Base-by-base conservation (phyloP, 2,329 filamentous ascomycete genomes). In the Aspergillus transmontanensis region DNA sequence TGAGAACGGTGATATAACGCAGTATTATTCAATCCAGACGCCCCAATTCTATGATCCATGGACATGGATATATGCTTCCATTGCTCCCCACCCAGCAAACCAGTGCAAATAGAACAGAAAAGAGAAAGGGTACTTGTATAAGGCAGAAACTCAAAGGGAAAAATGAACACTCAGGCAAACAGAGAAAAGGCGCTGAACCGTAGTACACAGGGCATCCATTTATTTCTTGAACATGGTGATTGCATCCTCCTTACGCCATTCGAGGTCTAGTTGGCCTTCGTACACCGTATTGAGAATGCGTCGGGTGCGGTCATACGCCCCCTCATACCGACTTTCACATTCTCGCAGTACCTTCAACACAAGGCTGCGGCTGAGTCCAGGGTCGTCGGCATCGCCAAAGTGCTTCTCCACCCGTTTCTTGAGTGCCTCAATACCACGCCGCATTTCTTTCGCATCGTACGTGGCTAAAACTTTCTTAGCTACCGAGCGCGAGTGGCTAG, bases 381-480 rank as follows among this genome's bases (percentile, higher is more conserved):
- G 87, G 66, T 94, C 91, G 69, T 96, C 93, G 6, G 89, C 91
- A 69, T 96, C 93, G 50, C 93, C 93, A 83, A 98, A 98, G 78
- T 98, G 94, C 81, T 98, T 99, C 80, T 98, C 94, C 1, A 98
- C 92, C 57, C 94, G 87, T 81, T 96, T 97, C 72, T 90, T 90
- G 69, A 98, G 83, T 59, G 92, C 87, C 72, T 97, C 93, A 69
- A 97, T 90, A n/a, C 94, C 94, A 75, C 94, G 93, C 67, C 91
- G 87, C 50, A 97, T 86, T 78, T 97, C 93, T 75, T 92, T 94
- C 23, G 84, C 84, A 76, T 98, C 94, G 76, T 95, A 91, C 51
- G 86, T 85, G 61, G 90, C 85, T 39, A 97, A 83, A 4, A 97
- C 82, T 80, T 97, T 97, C 83, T 94, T 94, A 76, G 95, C 96